These are phyloP conservation scores for Plasmodium cynomolgi DNA, from an alignment of 169 alveolate species.

Conservation along the genomic window DNA sequence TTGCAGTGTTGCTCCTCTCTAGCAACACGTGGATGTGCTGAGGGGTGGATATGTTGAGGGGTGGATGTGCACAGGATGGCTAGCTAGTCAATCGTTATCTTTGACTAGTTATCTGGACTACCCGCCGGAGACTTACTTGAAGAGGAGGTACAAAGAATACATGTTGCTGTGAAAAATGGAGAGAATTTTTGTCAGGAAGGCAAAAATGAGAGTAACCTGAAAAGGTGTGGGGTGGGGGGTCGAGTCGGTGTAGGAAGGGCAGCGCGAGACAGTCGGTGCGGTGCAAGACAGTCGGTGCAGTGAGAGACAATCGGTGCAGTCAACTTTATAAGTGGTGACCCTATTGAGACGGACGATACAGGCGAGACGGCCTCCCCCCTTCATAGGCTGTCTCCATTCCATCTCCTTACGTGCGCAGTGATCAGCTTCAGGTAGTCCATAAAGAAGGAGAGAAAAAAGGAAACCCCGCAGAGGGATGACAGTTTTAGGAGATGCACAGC, in stretches of 20 bases:
- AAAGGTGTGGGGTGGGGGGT: neutral
- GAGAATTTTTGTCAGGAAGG: constrained; percentile 19
- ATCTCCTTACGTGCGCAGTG: constrained; percentile 45
- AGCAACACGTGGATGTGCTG: neutral
- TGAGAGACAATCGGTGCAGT: neutral
- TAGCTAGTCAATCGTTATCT: neutral
- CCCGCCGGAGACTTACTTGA: constrained; percentile 22
- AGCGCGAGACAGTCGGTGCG: neutral
- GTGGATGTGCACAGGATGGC: neutral
- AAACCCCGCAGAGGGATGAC: constrained; percentile 22
- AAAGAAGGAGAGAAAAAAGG: constrained; percentile 41
- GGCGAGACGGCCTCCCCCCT: neutral
- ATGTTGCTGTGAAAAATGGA: constrained; percentile 45
- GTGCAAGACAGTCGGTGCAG: too few relatives aligned
- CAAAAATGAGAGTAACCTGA: constrained; percentile 35
- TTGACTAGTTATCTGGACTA: too few relatives aligned
- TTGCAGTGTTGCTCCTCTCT: neutral
- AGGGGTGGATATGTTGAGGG: neutral
- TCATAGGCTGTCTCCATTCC: neutral
- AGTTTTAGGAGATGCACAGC: neutral
- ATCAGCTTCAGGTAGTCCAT: constrained; percentile 37
- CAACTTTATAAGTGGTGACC: neutral
- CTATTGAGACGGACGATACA: neutral
- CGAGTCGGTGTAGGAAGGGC: neutral
- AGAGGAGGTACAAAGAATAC: constrained; percentile 42